These are phyloP conservation scores for Lactifluus rugatus DNA, from an alignment of 768 basidiomycete species.

Conservation along the genomic window DNA sequence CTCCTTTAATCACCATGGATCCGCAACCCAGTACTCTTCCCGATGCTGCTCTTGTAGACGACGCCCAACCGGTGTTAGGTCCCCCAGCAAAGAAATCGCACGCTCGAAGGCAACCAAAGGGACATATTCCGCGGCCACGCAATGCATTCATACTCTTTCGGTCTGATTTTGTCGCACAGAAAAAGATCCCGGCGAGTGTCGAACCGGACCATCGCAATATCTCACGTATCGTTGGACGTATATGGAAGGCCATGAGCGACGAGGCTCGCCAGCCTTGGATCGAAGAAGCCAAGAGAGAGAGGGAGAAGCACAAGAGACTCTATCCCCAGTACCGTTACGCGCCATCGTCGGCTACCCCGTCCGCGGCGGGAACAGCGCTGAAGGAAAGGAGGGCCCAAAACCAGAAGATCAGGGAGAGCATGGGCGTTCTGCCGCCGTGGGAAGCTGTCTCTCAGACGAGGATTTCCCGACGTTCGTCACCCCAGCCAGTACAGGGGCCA, in stretches of 20 bases:
- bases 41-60: neutral
- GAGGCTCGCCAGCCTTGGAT: slow-evolving; percentile 42
- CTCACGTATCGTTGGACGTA: slow-evolving; percentile 51
- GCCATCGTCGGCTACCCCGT: neutral
- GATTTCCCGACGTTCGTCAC: neutral
- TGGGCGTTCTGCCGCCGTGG: slow-evolving; percentile 10
- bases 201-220: slow-evolving; percentile 63
- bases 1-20: neutral
- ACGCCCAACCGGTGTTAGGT: neutral
- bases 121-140: slow-evolving; percentile 60
- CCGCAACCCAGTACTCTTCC: neutral
- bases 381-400: slow-evolving; percentile 3
- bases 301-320: slow-evolving; percentile 30
- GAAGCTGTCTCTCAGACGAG: neutral
- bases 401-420: slow-evolving; percentile 3
- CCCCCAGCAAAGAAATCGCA: slow-evolving; percentile 34
- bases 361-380: neutral
- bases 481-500: neutral
- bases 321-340: slow-evolving; percentile 29
- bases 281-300: slow-evolving; percentile 40
- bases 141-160: slow-evolving; percentile 79
- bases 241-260: slow-evolving; percentile 51
- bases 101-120: slow-evolving; percentile 37
- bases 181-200: slow-evolving; percentile 42
- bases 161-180: slow-evolving; percentile 58